Conservation (phyloP, 495 filamentous ascomycete genomes). For the Penicillium simplicissimum region DNA sequence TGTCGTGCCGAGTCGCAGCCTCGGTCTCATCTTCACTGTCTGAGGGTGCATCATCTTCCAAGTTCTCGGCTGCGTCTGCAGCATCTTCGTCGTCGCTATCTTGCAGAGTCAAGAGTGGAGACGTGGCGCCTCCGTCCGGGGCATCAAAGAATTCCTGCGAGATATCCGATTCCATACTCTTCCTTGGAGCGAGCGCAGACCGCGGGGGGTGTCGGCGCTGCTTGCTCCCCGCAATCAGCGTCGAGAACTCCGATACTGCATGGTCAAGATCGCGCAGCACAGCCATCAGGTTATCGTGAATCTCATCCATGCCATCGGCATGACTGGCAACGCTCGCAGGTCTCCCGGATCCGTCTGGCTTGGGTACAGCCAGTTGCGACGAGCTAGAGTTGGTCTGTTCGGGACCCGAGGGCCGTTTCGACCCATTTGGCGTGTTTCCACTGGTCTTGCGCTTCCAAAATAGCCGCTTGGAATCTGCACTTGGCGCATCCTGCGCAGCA, state of each 20-base stretch:
- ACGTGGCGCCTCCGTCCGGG: slow-evolving; percentile 63
- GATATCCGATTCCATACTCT: slow-evolving; percentile 78
- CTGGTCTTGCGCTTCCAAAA: slow-evolving; percentile 94
- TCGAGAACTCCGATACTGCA: slow-evolving; percentile 78
- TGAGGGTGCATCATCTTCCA: slow-evolving; percentile 42
- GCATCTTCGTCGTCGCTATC: slow-evolving; percentile 57
- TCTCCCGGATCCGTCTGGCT: slow-evolving; percentile 26
- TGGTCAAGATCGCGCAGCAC: slow-evolving; percentile 79
- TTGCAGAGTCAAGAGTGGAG: slow-evolving; percentile 73
- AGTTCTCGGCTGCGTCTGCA: slow-evolving; percentile 32
- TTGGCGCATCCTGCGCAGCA: slow-evolving; percentile 36
- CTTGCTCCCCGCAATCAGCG: slow-evolving; percentile 73
- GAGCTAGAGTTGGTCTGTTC: slow-evolving; percentile 44
- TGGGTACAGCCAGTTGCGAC: slow-evolving; percentile 61
- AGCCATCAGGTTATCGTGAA: slow-evolving; percentile 77
- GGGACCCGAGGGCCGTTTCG: slow-evolving; percentile 28
- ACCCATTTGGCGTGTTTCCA: slow-evolving; percentile 29
- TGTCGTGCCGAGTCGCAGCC: slow-evolving; percentile 36
- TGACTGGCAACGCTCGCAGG: slow-evolving; percentile 40
- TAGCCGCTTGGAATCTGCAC: slow-evolving; percentile 44
- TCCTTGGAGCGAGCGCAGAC: slow-evolving; percentile 57
- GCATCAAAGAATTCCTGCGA: slow-evolving; percentile 95
- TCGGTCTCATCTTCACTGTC: slow-evolving; percentile 59
- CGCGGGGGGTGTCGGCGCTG: slow-evolving; percentile 63
- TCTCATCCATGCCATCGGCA: slow-evolving; percentile 55